Evolutionary conservation across 768 basidiomycete genomes (phyloP).

Genomic region (Lactarius quietus): DNA sequence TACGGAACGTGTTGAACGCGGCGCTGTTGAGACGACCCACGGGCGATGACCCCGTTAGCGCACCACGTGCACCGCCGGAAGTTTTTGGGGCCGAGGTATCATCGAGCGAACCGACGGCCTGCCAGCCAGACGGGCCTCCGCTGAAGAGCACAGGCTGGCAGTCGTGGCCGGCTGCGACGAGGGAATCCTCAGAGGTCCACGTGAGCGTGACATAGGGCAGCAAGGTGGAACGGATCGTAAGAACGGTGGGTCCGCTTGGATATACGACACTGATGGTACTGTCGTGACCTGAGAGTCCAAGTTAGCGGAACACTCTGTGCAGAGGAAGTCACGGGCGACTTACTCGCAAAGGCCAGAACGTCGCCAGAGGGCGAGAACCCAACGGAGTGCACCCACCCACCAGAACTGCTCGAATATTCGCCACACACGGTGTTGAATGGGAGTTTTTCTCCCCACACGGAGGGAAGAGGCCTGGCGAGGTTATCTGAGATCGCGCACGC

Average conservation of each 20-base stretch:
- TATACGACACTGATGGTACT: conserved; percentile 92
- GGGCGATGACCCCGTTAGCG: conserved; percentile 45
- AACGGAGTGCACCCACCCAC: conserved; percentile 97
- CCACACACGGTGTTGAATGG: conserved; percentile 98
- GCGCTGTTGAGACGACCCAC: conserved; percentile 76
- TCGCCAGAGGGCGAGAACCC: conserved; percentile 98
- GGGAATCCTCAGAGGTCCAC: conserved; percentile 77
- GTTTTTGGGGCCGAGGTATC: conserved; percentile 55
- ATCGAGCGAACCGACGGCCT: conserved; percentile 76
- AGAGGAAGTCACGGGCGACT: conserved; percentile 34
- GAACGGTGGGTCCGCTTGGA: conserved; percentile 69
- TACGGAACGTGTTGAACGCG: conserved; percentile 91
- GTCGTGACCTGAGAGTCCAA: conserved; percentile 70
- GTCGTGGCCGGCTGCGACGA: conserved; percentile 95
- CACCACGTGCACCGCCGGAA: conserved; percentile 43
- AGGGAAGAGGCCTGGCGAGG: conserved; percentile 68
- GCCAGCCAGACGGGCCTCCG: conserved; percentile 76
- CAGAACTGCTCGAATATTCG: conserved; percentile 82
- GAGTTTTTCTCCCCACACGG: conserved; percentile 96
- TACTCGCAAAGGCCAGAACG: conserved; percentile 87
- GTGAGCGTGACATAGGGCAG: conserved; percentile 82
- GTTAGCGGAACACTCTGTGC: conserved; percentile 16
- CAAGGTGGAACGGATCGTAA: conserved; percentile 70
- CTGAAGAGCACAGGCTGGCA: conserved; percentile 91
- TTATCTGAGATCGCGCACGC: neutral